phyloP scores from a whole-genome alignment of 768 basidiomycete genomes.

The Xanthoconium stramineum region DNA sequence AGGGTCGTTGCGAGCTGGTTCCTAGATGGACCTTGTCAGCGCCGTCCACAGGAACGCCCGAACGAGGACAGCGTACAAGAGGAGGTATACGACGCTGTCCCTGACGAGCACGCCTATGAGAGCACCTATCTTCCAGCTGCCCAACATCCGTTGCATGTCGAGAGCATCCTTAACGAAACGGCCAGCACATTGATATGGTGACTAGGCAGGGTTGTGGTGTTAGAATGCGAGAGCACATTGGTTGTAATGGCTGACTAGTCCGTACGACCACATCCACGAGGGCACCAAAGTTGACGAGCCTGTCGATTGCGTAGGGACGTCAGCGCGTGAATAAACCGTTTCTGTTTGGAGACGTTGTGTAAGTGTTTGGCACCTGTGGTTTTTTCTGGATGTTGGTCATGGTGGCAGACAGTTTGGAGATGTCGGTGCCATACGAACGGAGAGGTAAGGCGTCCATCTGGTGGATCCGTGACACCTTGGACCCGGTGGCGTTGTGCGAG shows the following conservation, averaged over 20 bases:
- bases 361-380: no score
- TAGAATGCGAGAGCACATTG: not conserved
- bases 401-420: no score
- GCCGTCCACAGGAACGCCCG: not conserved
- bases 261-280: constrained; percentile 8
- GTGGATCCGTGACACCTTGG: no score
- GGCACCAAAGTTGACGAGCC: constrained; percentile 11
- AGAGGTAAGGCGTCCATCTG: no score
- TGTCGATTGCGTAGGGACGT: not conserved
- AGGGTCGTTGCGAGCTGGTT: constrained; percentile 15
- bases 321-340: not conserved
- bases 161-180: constrained; percentile 13
- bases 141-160: constrained; percentile 2
- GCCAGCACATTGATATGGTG: constrained; percentile 14
- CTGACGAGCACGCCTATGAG: constrained; percentile 15
- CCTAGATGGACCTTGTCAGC: constrained; percentile 1
- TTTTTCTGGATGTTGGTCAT: no score
- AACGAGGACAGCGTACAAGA: constrained; percentile 8
- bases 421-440: no score
- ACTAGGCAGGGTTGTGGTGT: not conserved
- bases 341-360: no score
- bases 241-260: constrained; percentile 3
- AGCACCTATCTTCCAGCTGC: constrained; percentile 10
- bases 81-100: constrained; percentile 19
- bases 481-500: no score